phyloP scores from a whole-genome alignment of 2,329 filamentous ascomycete genomes.

The Raffaelea albimanens region DNA sequence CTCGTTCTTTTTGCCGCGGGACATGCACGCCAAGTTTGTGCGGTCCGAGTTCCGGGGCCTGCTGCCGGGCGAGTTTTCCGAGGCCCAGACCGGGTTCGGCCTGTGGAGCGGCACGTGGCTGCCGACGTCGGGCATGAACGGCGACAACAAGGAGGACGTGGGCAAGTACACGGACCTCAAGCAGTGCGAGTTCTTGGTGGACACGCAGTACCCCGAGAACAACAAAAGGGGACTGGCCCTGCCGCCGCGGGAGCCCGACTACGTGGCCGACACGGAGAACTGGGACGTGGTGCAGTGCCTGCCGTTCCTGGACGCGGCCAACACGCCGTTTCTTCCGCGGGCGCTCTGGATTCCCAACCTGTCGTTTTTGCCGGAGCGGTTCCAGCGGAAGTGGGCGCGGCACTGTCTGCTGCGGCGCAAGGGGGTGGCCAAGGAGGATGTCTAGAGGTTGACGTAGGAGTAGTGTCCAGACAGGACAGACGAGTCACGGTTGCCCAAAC shows the following conservation, averaged over 20 bases:
- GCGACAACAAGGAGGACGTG: conserved; percentile 76
- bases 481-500: too few species aligned
- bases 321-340: conserved; percentile 64
- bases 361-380: conserved; percentile 57
- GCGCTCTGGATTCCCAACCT: conserved; percentile 74
- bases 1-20: conserved; percentile 80
- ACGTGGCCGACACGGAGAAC: conserved; percentile 58
- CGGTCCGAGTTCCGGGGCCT: conserved; percentile 84
- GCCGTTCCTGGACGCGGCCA: conserved; percentile 69
- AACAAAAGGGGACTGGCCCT: conserved; percentile 21
- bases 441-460: too few species aligned
- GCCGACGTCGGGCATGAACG: conserved; percentile 78
- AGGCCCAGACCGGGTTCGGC: conserved; percentile 59
- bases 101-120: conserved; percentile 79
- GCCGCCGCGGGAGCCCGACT: conserved; percentile 70
- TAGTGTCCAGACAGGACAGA: too few species aligned
- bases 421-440: too few species aligned
- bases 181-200: conserved; percentile 75
- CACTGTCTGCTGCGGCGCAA: conserved; percentile 62
- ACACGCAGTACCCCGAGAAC: conserved; percentile 65
- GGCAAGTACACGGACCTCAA: conserved; percentile 76
- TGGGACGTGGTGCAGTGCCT: conserved; percentile 74
- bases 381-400: conserved; percentile 70
- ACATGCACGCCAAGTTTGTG: conserved; percentile 79
- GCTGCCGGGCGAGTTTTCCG: conserved; percentile 81